Percentiles rank a stretch among this genome's conserved stretches.
phyloP scores from a whole-genome alignment of 108 stramenopile species.

The Fistulifera pelliculosa region DNA sequence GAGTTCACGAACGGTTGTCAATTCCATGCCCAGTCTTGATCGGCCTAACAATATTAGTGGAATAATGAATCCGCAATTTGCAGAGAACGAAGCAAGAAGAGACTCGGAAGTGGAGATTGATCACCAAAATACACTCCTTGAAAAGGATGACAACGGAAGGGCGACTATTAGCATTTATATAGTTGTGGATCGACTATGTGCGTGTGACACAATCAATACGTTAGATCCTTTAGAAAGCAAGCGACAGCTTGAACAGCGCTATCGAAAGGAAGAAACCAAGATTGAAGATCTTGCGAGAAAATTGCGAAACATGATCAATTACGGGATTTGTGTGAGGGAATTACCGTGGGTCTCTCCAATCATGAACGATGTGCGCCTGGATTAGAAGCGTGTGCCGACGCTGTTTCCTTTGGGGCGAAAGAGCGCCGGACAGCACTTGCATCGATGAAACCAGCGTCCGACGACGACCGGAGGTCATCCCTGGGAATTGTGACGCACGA shows the following conservation, averaged over 20 bases:
- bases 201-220: conserved; percentile 7
- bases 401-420: conserved; percentile 28
- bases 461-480: conserved; percentile 19
- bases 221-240: conserved; percentile 10
- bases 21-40: conserved; percentile 22
- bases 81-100: too few species aligned
- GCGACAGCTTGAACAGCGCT: neutral
- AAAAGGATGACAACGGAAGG: neutral
- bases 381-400: conserved; percentile 52
- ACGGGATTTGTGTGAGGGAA: conserved; percentile 34
- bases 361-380: conserved; percentile 53
- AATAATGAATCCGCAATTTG: too few species aligned
- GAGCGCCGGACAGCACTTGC: conserved; percentile 25
- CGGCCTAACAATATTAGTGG: neutral
- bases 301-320: conserved; percentile 27
- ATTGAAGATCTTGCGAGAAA: conserved; percentile 16
- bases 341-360: conserved; percentile 41
- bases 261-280: conserved; percentile 1
- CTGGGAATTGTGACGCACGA: conserved; percentile 31
- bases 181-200: conserved; percentile 31
- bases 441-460: conserved; percentile 4
- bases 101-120: neutral
- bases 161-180: conserved; percentile 1
- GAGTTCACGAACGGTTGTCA: neutral
- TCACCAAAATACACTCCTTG: neutral